These are phyloP conservation scores for Arthrinium phaeospermum DNA, from an alignment of 2,329 filamentous ascomycete genomes.

Conservation along the genomic window DNA sequence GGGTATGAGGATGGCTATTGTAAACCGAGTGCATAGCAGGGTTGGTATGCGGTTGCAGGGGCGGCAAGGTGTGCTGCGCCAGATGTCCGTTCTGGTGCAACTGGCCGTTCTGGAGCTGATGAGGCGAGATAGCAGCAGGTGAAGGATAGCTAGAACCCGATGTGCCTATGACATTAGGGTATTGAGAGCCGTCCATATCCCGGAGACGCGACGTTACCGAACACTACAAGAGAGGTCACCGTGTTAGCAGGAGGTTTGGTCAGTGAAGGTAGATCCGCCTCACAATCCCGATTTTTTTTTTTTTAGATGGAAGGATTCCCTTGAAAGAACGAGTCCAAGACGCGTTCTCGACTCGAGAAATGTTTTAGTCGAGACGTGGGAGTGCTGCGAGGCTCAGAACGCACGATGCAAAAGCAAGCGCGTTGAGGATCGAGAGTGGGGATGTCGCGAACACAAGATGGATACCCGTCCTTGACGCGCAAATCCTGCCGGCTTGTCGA, in stretches of 20 bases:
- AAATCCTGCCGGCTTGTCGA: background rate
- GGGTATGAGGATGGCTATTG: conserved; percentile 65
- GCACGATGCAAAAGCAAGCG: conserved; percentile 17
- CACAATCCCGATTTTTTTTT: conserved; percentile 7
- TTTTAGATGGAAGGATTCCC: background rate
- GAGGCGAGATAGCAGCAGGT: conserved; percentile 56
- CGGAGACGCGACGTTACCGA: conserved; percentile 36
- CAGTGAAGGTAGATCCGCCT: conserved; percentile 9
- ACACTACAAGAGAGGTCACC: conserved; percentile 29
- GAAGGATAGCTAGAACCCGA: conserved; percentile 58
- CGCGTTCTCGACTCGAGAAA: conserved; percentile 12
- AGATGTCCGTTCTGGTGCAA: conserved; percentile 35
- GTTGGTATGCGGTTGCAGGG: conserved; percentile 52
- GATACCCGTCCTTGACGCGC: conserved; percentile 9
- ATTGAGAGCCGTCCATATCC: conserved; percentile 61
- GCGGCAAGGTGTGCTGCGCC: conserved; percentile 58
- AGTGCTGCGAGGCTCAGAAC: conserved; percentile 1
- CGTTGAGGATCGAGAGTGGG: conserved; percentile 13
- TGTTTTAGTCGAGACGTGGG: conserved; percentile 4
- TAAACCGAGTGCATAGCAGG: conserved; percentile 60
- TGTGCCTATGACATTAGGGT: conserved; percentile 63
- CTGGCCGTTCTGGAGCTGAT: conserved; percentile 51
- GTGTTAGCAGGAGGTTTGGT: conserved; percentile 12
- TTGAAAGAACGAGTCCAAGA: background rate
- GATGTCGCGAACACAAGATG: conserved; percentile 20